Evolutionary conservation across 1,139 yeast species (phyloP).

Genomic region (Debaryomyces robertsiae): DNA sequence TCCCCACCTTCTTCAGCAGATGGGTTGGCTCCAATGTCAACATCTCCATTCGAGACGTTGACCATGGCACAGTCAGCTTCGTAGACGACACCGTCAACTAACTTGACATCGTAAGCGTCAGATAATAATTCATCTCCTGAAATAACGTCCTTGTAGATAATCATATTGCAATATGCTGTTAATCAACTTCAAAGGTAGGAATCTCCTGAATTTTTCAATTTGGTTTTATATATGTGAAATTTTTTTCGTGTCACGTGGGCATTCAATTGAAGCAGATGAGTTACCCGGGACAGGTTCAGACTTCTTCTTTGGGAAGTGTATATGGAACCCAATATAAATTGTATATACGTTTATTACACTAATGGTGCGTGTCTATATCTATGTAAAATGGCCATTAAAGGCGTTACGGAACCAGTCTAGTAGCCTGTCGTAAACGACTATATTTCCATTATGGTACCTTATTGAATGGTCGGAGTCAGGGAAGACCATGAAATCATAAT

Average conservation of each 20-base stretch:
- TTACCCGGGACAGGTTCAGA: slow-evolving; percentile 8
- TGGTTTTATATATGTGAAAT: slow-evolving; percentile 7
- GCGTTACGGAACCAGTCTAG: slow-evolving; percentile 61
- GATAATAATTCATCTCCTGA: slow-evolving; percentile 96
- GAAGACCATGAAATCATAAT: slow-evolving; percentile 72
- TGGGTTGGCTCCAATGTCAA: slow-evolving; percentile 99
- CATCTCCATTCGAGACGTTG: slow-evolving; percentile 78
- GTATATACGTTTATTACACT: slow-evolving; percentile 1
- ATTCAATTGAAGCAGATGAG: slow-evolving; percentile 1
- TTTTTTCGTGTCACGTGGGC: slow-evolving; percentile 4
- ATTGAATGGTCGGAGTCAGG: slow-evolving; percentile 81
- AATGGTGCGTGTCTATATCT: neutral
- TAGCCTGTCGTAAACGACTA: slow-evolving; percentile 65
- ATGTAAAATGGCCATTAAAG: slow-evolving; percentile 38
- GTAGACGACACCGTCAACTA: slow-evolving; percentile 87
- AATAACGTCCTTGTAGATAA: slow-evolving; percentile 67
- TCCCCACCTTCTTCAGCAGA: slow-evolving; percentile 95
- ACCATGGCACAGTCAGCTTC: slow-evolving; percentile 97
- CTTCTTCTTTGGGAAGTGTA: slow-evolving; percentile 13
- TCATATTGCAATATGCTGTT: slow-evolving; percentile 29
- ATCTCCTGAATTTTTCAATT: slow-evolving; percentile 6
- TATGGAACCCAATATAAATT: neutral
- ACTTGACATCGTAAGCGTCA: slow-evolving; percentile 89
- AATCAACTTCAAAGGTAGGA: slow-evolving; percentile 7
- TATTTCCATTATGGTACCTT: slow-evolving; percentile 68